phyloP scores from a whole-genome alignment of 2,329 filamentous ascomycete species.

The Colletotrichum salicis region DNA sequence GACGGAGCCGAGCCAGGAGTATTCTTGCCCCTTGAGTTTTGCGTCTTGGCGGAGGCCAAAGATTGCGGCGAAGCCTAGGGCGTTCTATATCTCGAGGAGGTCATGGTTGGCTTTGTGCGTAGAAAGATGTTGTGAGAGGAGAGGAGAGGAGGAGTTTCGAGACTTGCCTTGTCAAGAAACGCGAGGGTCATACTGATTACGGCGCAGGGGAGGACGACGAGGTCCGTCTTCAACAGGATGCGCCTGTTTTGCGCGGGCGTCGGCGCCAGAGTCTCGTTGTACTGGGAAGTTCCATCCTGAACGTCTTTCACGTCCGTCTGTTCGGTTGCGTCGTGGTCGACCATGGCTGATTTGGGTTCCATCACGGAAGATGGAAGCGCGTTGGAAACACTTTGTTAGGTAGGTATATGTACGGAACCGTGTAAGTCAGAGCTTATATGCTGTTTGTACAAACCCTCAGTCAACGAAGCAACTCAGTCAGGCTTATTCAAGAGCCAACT shows the following conservation, averaged over 20 bases:
- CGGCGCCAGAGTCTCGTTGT: background rate
- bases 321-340: background rate
- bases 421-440: constrained; percentile 8
- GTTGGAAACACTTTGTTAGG: background rate
- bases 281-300: constrained; percentile 1
- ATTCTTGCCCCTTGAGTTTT: constrained; percentile 62
- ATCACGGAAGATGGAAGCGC: background rate
- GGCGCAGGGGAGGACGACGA: constrained; percentile 35
- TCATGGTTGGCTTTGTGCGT: too few species aligned
- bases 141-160: too few species aligned
- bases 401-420: background rate
- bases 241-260: constrained; percentile 28
- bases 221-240: constrained; percentile 36
- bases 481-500: background rate
- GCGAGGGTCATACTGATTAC: constrained; percentile 37
- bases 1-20: constrained; percentile 68
- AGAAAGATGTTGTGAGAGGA: too few species aligned
- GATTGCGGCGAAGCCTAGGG: constrained; percentile 58
- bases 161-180: constrained; percentile 35
- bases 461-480: background rate
- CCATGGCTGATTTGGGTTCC: constrained; percentile 10
- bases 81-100: constrained; percentile 10
- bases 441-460: background rate
- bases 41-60: constrained; percentile 63
- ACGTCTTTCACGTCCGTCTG: background rate